Evolutionary conservation across 1,284 basidiomycete genomes (phyloP), one percentile per base, ranked within the genome.

Genomic region (Vanrija sp.): DNA sequence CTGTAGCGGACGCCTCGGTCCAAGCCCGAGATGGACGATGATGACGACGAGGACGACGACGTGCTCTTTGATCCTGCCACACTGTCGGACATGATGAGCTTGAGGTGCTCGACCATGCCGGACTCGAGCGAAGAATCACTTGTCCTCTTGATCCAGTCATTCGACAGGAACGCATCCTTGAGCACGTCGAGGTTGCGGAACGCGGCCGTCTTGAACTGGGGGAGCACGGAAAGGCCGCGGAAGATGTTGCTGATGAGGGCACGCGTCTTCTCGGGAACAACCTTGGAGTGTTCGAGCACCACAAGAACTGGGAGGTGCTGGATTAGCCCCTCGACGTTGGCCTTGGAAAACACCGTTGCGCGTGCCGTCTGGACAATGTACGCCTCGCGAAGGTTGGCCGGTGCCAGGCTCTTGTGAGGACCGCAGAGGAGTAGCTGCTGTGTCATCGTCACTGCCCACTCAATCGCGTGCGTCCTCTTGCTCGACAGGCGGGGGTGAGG

Each of bases 131-230:
- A 59, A 15, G 64, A 60, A 43, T 68, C 65, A 28, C 59, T 55
- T 14, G 51, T 54, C 12, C 67, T 60, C 52, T 68, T 69, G 52
- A 68, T 69, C 73, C 73, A 75, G 47, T 70, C 68, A 42, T 65
- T 67, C 3, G 73, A 69, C 26, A 76, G 54, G 54, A 74, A 76
- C 3, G 68, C 69, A 47, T 76, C 74, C 55, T 76, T 76, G 49
- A 76, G 69, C 28, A 71, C 48, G 49, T 68, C 65, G 28, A 76
- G 60, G 52, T 74, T 66, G 9, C 74, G 57, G 57, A 76, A 76
- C 3, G 74, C 74, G 0, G 72, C 74, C 4, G 69, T 73, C 57
- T 74, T 74, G 65, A 74, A 76, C 46, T 70, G 68, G 14, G 73
- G 67, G 6, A 72, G 66, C 40, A 54, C 61, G 0, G 68, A 67